Base-by-base conservation (phyloP, 495 filamentous ascomycete species). In the Talaromyces wortmannii region DNA sequence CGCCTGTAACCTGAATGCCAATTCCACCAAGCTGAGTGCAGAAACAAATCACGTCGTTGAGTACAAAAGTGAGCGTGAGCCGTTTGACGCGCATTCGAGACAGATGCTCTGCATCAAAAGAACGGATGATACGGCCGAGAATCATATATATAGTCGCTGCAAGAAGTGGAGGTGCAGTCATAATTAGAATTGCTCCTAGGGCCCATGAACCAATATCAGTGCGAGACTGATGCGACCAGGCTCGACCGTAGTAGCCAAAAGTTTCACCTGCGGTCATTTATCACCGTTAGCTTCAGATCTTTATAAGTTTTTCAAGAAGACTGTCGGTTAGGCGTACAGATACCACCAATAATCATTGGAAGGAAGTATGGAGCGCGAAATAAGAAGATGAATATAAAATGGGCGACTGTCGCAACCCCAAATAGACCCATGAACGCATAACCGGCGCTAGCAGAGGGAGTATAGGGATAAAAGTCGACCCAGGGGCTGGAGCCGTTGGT, bases 301-400 rank as follows among this genome's bases (percentile, higher is more conserved):
- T 40, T 40, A 5, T 40, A 8, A 10, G 15, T 48, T n/a, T n/a
- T n/a, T 30, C 8, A 11, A 30, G 16, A 1, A 48, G 45, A 31
- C 10, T 23, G 32, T 10, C 5, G 6, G 44, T 23, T 23, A 16
- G 42, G 70, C 76, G 55, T 71, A 85, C 82, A 82, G 12, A 77
- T 49, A 23, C 80, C 76, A 7, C 83, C 84, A 23, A 86, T 60
- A 7, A 82, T 23, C 23, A 87, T 73, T 0, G 84, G 77, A 7
- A 79, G 76, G 47, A 87, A 81, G 63, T 83, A 87, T 79, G 80
- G 86, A 7, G 75, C 78, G 57, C 70, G 68, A n/a, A 66, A 72
- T 16, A 60, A 68, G 33, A 72, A 47, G 7, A 86, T 56, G 48
- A 82, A 75, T 48, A 68, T 72, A 18, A 64, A 18, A 56, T 88